Evolutionary conservation across 116 monocot genomes (phyloP).

Genomic region (Trichopus zeylanicus): DNA sequence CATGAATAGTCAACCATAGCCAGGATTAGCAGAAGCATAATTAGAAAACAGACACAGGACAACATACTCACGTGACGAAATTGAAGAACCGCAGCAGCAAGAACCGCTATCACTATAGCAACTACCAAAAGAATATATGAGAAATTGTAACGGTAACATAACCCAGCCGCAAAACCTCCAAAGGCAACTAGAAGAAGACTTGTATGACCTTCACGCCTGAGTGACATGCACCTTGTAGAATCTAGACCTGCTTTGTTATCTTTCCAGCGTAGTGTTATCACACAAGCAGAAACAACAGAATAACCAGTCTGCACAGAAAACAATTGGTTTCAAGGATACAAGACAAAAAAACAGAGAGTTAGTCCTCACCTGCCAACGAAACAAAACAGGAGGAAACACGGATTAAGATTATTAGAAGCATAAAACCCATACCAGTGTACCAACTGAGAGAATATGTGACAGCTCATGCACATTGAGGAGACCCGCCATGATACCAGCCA

Average conservation of each 20-base stretch:
- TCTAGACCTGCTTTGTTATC: slow-evolving; percentile 30
- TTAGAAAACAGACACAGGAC: not conserved
- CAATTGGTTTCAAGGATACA: not conserved
- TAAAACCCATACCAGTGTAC: slow-evolving; percentile 60
- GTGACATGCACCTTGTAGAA: slow-evolving; percentile 29
- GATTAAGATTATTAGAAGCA: not conserved
- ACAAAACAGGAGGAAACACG: no score
- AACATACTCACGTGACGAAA: slow-evolving; percentile 71
- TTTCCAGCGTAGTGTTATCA: slow-evolving; percentile 78
- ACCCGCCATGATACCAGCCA: slow-evolving; percentile 76
- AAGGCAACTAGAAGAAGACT: slow-evolving; percentile 57
- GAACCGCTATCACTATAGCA: slow-evolving; percentile 38
- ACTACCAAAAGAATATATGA: slow-evolving; percentile 31
- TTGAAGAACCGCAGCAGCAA: slow-evolving; percentile 58
- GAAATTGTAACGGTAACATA: slow-evolving; percentile 63
- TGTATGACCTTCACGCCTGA: slow-evolving; percentile 58
- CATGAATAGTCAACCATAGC: not conserved
- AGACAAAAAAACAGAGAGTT: not conserved
- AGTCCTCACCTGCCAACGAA: not conserved
- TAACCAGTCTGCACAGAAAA: slow-evolving; percentile 71
- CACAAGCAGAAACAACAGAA: slow-evolving; percentile 99
- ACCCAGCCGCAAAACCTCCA: slow-evolving; percentile 71
- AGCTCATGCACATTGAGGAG: slow-evolving; percentile 82
- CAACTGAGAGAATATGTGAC: slow-evolving; percentile 98
- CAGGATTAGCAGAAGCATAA: not conserved